Evolutionary conservation across 805 yeast species (phyloP).

Genomic region (Yamadazyma nakazawae): DNA sequence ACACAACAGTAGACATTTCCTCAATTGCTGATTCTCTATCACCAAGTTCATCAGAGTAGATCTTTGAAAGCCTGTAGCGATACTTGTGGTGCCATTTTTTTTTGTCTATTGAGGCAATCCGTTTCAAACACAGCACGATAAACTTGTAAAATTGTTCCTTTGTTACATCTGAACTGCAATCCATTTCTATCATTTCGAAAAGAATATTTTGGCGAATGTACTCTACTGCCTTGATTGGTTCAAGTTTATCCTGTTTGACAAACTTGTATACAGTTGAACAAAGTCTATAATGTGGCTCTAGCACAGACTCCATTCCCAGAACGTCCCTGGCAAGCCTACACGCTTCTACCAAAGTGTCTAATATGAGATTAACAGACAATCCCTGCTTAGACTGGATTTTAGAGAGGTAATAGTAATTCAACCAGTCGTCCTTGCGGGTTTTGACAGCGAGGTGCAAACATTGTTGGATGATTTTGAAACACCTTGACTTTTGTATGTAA

Average conservation of each 20-base stretch:
- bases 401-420: conserved; percentile 51
- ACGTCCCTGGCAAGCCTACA: conserved; percentile 39
- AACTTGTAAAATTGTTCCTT: conserved; percentile 28
- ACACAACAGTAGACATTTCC: conserved; percentile 61
- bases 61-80: conserved; percentile 62
- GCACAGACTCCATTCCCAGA: conserved; percentile 44
- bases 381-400: conserved; percentile 55
- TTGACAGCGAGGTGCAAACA: conserved; percentile 48
- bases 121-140: conserved; percentile 46
- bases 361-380: conserved; percentile 25
- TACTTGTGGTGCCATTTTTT: conserved; percentile 93
- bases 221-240: conserved; percentile 34
- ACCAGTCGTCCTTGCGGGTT: conserved; percentile 55
- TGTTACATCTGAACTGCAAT: conserved; percentile 1
- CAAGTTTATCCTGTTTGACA: conserved; percentile 35
- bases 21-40: conserved; percentile 54
- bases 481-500: conserved; percentile 19
- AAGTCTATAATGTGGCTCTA: conserved; percentile 77
- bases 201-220: conserved; percentile 35
- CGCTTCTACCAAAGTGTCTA: conserved; percentile 44
- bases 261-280: conserved; percentile 59
- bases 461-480: conserved; percentile 40
- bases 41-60: conserved; percentile 51
- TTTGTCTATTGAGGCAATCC: conserved; percentile 58
- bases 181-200: not conserved